Percentiles rank a stretch among this genome's conserved stretches.
Evolutionary conservation across 1,284 basidiomycete genomes (phyloP).

Genomic region (Tausonia pullulans): DNA sequence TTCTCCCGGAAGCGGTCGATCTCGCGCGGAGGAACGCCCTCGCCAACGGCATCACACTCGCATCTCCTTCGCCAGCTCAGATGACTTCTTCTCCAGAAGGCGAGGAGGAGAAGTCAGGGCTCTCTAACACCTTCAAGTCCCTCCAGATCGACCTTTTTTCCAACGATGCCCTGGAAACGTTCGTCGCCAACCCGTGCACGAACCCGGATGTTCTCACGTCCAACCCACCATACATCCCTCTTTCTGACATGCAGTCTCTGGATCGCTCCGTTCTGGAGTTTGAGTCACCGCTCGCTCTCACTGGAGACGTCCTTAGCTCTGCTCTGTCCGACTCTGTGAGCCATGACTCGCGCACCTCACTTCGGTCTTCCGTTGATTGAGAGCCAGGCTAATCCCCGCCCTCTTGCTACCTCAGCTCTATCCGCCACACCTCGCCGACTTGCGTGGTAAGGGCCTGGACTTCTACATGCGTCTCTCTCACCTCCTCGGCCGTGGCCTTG

Average conservation of each 20-base stretch:
- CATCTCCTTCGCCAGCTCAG: constrained; percentile 6
- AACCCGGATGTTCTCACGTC: constrained; percentile 66
- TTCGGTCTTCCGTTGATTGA: background rate
- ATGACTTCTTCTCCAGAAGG: no score
- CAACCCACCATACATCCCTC: constrained; percentile 87
- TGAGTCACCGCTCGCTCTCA: constrained; percentile 68
- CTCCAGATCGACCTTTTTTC: constrained; percentile 16
- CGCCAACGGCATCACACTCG: constrained; percentile 7
- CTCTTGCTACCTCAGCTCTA: background rate
- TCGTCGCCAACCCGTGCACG: no score
- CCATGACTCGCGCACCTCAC: background rate
- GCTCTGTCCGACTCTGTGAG: background rate
- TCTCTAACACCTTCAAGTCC: constrained; percentile 30
- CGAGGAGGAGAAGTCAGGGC: constrained; percentile 9
- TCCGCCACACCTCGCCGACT: background rate
- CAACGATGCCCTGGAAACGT: background rate
- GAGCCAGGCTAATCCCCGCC: no score
- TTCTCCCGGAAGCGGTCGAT: constrained; percentile 52
- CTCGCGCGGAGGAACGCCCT: constrained; percentile 60
- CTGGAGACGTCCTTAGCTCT: constrained; percentile 48
- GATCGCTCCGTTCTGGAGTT: constrained; percentile 56
- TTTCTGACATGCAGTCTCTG: constrained; percentile 50
- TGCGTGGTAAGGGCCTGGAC: constrained; percentile 4
- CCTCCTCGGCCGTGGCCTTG: constrained; percentile 48
- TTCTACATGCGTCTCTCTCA: constrained; percentile 14